Evolutionary conservation across 2,329 filamentous ascomycete species (phyloP), one percentile per base, ranked within the genome.

Genomic region (Thermothelomyces thermophilus): DNA sequence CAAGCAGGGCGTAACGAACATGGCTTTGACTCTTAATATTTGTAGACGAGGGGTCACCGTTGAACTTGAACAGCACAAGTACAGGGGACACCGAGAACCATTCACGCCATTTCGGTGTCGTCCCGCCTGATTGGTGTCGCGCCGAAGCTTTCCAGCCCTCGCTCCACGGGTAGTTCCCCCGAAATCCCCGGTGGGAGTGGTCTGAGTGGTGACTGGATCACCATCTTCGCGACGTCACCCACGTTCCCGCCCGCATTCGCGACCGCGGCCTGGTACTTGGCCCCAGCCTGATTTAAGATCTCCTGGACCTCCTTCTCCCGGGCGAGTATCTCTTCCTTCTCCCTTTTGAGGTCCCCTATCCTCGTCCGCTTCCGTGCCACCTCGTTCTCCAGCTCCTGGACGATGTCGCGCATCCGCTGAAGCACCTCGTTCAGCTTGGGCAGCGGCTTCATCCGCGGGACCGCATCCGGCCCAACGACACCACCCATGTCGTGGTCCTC

Each of bases 271-370:
- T 75, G 71, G 42, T 78, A 77, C 55, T 75, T 76, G 53, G 87
- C 82, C 0, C 87, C 90, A 0, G 89, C 87, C 64, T 93, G 84
- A 63, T 89, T 84, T 46, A 97, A 70, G 48, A 94, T 70, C 17
- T 77, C 75, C 67, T 96, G 90, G 0, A 96, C 85, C 65, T 93
- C 87, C 5, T 73, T 76, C 67, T 95, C 87, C 51, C 89, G 75
- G 54, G 76, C 73, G 4, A 77, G 68, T 36, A 95, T 76, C 26
- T 86, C 79, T 3, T 73, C 70, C 61, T 84, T 87, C 63, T 94
- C 87, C 52, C 73, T 73, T 57, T 80, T 76, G 42, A 90, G 69
- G 41, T 80, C 80, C 58, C 83, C 79, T 63, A 93, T 80, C 53
- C 78, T 75, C 48, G 72, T 73, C 49, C 81, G 71, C 62, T 85